These are phyloP conservation scores for Coccomyxa sp. DNA, from an alignment of 139 green algal genomes.

Conservation along the genomic window DNA sequence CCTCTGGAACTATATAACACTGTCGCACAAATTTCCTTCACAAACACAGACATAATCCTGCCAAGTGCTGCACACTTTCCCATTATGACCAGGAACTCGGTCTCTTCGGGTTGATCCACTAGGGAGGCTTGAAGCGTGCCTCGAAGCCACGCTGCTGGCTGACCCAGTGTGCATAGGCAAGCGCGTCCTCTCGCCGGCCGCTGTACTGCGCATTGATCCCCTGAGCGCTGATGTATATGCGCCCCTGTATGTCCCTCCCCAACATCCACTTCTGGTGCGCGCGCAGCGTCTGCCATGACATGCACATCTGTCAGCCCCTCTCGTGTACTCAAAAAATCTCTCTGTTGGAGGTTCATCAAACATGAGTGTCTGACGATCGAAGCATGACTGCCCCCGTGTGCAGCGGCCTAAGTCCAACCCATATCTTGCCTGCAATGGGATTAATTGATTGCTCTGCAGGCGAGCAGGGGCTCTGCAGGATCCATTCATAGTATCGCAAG, in stretches of 20 bases:
- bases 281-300: slow-evolving; percentile 23
- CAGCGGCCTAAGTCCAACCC: too few species aligned
- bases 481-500: too few species aligned
- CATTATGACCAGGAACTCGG: too few species aligned
- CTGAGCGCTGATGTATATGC: slow-evolving; percentile 94
- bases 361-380: neutral
- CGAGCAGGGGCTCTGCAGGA: too few species aligned
- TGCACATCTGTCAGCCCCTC: neutral
- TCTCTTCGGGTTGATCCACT: too few species aligned
- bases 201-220: slow-evolving; percentile 95
- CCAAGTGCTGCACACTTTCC: too few species aligned
- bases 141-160: slow-evolving; percentile 59
- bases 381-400: too few species aligned
- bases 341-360: neutral
- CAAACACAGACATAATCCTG: too few species aligned
- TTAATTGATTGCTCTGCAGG: too few species aligned
- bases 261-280: slow-evolving; percentile 43
- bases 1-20: too few species aligned
- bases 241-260: slow-evolving; percentile 64
- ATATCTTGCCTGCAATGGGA: too few species aligned
- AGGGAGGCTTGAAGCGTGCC: neutral
- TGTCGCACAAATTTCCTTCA: neutral
- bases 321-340: neutral
- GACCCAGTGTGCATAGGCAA: slow-evolving; percentile 74
- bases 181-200: slow-evolving; percentile 50